phyloP scores from a whole-genome alignment of 2,329 filamentous ascomycete species.

The Metarhizium sp. region DNA sequence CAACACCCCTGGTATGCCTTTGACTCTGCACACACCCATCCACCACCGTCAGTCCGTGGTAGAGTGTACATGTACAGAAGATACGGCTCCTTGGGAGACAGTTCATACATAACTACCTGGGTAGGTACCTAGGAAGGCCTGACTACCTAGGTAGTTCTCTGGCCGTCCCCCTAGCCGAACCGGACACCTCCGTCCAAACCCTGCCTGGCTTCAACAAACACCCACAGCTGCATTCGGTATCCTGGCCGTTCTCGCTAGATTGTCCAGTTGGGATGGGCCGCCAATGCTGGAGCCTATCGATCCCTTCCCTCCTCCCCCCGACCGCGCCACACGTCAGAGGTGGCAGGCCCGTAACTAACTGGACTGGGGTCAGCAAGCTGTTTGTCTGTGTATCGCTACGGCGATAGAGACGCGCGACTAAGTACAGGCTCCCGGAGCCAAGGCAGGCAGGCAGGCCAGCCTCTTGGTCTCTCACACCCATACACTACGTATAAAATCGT shows the following conservation, averaged over 20 bases:
- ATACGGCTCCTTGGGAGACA: no score
- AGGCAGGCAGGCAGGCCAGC: neutral
- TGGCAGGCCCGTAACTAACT: neutral
- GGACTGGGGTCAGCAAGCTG: slow-evolving; percentile 12
- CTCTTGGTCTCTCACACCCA: neutral
- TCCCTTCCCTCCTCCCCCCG: slow-evolving; percentile 17
- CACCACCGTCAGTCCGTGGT: neutral
- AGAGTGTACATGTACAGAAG: neutral
- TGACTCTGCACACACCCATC: slow-evolving; percentile 6
- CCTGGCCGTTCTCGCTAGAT: neutral
- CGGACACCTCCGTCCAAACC: slow-evolving; percentile 4
- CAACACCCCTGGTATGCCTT: neutral
- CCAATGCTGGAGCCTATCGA: slow-evolving; percentile 14
- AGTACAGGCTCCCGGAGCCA: neutral
- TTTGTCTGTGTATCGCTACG: neutral
- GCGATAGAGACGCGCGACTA: neutral
- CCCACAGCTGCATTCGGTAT: neutral
- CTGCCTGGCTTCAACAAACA: neutral
- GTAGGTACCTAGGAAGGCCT: no score
- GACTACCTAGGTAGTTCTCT: neutral
- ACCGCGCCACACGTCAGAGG: slow-evolving; percentile 13
- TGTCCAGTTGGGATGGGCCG: slow-evolving; percentile 4
- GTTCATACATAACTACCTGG: no score
- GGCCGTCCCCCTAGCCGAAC: neutral
- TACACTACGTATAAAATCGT: neutral